Evolutionary conservation across 306 rosid species (phyloP), one percentile per base, ranked within the genome.

Genomic region (Senna tora): DNA sequence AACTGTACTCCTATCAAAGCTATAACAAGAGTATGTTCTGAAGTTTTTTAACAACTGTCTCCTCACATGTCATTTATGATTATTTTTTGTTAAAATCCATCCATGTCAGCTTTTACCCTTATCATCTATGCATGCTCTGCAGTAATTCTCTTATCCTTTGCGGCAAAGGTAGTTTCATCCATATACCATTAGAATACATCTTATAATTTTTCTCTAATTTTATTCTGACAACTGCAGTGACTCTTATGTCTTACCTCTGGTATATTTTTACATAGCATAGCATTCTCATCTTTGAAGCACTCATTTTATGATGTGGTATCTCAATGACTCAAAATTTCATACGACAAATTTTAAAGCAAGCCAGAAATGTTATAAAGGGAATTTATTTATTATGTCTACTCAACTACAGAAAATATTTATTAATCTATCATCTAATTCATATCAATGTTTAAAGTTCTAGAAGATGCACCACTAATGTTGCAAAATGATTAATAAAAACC

Each of bases 321-420:
- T 12, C 4, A 54, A 25, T 1, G 12, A 8, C 60, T 54, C 16
- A 25, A 54, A 41, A 54, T 22, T 54, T 16, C 60, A 54, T 12
- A 12, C 12, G 9, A 54, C 5, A 25, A 21, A 22, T 14, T 5
- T 33, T 5, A 7, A 16, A 71, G 50, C 7, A 4, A 65, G 9
- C 7, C 5, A n/a, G 20, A 7, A 79, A 25, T n/a, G 28, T 53
- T 53, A 20, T 42, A 67, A 52, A 5, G 42, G 53, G 53, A 61
- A 16, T 13, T 60, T 61, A 38, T 56, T 32, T 67, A 10, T 32
- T 67, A 10, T 10, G 8, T 65, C 25, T 58, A 54, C 13, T 32
- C 6, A 80, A 55, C 10, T 13, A 16, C 39, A 38, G 49, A 38
- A 61, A 36, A 36, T 17, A 58, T 57, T 60, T 50, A 67, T 51